Percentiles rank a stretch among this genome's conserved stretches.
These are phyloP conservation scores for Pseudogymnoascus sp. DNA, from an alignment of 2,329 filamentous ascomycete species.

Conservation along the genomic window DNA sequence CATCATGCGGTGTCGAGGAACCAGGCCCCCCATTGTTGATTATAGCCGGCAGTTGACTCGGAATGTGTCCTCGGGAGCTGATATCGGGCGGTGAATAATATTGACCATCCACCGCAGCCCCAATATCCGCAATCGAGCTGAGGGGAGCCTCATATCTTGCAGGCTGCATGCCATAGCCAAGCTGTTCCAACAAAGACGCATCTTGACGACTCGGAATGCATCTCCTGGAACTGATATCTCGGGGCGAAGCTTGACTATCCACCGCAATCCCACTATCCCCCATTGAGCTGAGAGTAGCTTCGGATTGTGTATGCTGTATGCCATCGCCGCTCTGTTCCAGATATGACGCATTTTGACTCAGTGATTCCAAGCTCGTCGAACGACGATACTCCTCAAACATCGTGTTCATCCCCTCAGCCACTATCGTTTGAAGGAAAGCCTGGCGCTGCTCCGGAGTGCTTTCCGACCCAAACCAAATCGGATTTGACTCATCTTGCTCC, in stretches of 20 bases:
- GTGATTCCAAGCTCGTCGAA: not conserved
- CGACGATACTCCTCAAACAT: not conserved
- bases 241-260: conserved; percentile 8
- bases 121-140: no score
- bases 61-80: not conserved
- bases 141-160: no score
- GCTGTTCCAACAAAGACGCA: no score
- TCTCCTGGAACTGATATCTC: not conserved
- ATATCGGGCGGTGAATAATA: not conserved
- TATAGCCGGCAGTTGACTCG: not conserved
- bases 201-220: not conserved
- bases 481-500: conserved; percentile 2
- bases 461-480: not conserved
- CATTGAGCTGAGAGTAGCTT: conserved; percentile 6
- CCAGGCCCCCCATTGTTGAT: not conserved
- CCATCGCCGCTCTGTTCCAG: not conserved
- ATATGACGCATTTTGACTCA: not conserved
- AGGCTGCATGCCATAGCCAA: no score
- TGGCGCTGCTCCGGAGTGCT: conserved; percentile 7
- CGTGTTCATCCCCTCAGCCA: not conserved
- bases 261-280: conserved; percentile 13
- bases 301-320: not conserved
- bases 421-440: not conserved
- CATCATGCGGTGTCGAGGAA: not conserved
- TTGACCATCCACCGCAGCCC: no score